phyloP scores from a whole-genome alignment of 2,329 filamentous ascomycete species.

The Fusarium protoensiforme region DNA sequence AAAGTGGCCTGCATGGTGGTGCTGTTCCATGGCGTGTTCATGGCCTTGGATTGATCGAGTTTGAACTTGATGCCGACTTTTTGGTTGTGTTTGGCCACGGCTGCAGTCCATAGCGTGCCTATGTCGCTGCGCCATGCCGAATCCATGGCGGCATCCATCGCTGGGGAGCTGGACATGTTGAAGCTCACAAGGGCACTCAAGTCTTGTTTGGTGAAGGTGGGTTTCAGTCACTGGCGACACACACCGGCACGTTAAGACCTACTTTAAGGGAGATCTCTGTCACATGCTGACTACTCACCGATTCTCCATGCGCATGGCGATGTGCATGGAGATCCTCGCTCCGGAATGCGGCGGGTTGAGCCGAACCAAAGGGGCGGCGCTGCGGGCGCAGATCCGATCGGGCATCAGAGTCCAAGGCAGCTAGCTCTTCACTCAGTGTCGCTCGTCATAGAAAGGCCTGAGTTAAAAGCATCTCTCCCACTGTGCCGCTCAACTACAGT shows the following conservation, averaged over 20 bases:
- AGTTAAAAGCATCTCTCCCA: too few species aligned
- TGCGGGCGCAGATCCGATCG: background rate
- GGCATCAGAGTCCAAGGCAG: background rate
- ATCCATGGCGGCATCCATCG: background rate
- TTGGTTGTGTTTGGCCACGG: background rate
- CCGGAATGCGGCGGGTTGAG: background rate
- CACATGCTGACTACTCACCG: background rate
- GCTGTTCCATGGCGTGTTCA: background rate
- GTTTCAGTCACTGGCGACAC: background rate
- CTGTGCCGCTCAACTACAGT: too few species aligned
- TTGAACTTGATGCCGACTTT: background rate
- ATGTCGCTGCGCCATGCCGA: background rate
- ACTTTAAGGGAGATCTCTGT: background rate
- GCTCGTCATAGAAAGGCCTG: background rate
- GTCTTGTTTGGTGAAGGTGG: background rate
- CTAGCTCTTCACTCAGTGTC: background rate
- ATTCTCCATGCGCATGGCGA: background rate
- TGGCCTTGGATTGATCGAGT: background rate
- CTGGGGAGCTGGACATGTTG: background rate
- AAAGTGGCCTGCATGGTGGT: background rate
- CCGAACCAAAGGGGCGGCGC: background rate
- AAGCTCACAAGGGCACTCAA: background rate
- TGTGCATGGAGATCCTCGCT: background rate
- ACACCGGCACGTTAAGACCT: background rate
- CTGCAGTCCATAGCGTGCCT: background rate